These are phyloP conservation scores for Scleroderma bovista DNA, from an alignment of 768 basidiomycete species.

Conservation along the genomic window DNA sequence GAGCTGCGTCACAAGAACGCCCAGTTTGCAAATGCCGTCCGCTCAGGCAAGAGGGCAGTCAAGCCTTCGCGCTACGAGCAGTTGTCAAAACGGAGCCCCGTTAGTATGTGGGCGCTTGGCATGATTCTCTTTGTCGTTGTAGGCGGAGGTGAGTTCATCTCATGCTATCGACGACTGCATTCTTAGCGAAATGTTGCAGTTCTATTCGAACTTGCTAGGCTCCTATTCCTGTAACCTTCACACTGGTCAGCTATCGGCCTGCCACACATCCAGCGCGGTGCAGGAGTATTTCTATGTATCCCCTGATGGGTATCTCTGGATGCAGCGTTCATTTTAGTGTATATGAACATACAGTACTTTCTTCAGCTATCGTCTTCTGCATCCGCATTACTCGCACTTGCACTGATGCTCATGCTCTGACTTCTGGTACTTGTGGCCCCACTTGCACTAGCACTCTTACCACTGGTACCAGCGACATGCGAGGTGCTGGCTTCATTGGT, in stretches of 20 bases:
- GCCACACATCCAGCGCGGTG: background rate
- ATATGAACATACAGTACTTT: conserved; percentile 2
- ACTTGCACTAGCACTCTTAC: conserved; percentile 19
- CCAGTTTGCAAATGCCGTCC: conserved; percentile 72
- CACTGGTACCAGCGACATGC: conserved; percentile 6
- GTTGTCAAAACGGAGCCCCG: conserved; percentile 64
- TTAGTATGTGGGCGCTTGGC: conserved; percentile 72
- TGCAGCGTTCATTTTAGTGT: conserved; percentile 7
- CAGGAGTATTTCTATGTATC: conserved; percentile 2
- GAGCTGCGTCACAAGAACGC: conserved; percentile 77
- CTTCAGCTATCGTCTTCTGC: conserved; percentile 27
- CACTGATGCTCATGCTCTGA: conserved; percentile 60
- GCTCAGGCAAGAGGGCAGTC: conserved; percentile 69
- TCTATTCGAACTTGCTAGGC: conserved; percentile 62
- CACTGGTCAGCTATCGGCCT: background rate
- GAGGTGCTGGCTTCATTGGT: conserved; percentile 23
- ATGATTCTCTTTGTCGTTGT: conserved; percentile 71
- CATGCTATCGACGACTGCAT: background rate
- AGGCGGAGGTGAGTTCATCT: conserved; percentile 63
- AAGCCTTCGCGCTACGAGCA: conserved; percentile 69
- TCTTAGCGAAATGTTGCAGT: conserved; percentile 37
- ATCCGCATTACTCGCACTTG: conserved; percentile 44
- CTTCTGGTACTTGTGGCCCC: conserved; percentile 41
- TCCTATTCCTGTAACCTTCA: conserved; percentile 60
- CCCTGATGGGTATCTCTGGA: conserved; percentile 3